A percentile compares a stretch with the other conserved stretches of the same genome.
Evolutionary conservation across 202 grass and related monocot genomes (phyloP).

Genomic region (Setaria italica): DNA sequence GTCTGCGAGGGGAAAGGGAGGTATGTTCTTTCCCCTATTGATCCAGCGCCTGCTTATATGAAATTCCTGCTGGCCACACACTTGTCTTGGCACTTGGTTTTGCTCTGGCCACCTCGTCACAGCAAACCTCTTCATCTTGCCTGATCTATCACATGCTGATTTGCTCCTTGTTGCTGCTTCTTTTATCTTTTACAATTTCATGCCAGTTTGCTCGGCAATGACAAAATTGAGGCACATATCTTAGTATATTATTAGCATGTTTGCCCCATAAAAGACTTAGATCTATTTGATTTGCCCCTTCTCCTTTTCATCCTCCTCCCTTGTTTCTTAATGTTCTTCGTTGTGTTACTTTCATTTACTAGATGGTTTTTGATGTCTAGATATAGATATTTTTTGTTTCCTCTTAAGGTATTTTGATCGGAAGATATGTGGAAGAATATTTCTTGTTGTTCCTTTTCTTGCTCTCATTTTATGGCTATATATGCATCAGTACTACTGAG

Average conservation of each 20-base stretch:
- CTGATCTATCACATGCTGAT: neutral
- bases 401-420: slow-evolving; percentile 27
- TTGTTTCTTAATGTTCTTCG: slow-evolving; percentile 25
- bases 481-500: neutral
- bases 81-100: slow-evolving; percentile 36
- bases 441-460: slow-evolving; percentile 26
- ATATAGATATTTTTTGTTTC: neutral
- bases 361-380: slow-evolving; percentile 12
- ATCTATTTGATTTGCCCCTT: slow-evolving; percentile 10
- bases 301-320: neutral
- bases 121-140: slow-evolving; percentile 19
- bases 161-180: neutral
- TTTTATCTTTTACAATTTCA: neutral
- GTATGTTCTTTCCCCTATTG: slow-evolving; percentile 65
- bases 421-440: slow-evolving; percentile 9
- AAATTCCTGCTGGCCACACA: slow-evolving; percentile 12
- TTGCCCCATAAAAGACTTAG: slow-evolving; percentile 12
- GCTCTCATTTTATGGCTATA: slow-evolving; percentile 39
- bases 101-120: neutral
- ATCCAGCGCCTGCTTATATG: slow-evolving; percentile 21
- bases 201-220: neutral
- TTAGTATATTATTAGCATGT: neutral
- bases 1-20: slow-evolving; percentile 49
- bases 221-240: neutral
- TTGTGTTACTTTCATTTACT: slow-evolving; percentile 18